Evolutionary conservation across 495 filamentous ascomycete genomes (phyloP).

Genomic region (Podospora pseudocomata): DNA sequence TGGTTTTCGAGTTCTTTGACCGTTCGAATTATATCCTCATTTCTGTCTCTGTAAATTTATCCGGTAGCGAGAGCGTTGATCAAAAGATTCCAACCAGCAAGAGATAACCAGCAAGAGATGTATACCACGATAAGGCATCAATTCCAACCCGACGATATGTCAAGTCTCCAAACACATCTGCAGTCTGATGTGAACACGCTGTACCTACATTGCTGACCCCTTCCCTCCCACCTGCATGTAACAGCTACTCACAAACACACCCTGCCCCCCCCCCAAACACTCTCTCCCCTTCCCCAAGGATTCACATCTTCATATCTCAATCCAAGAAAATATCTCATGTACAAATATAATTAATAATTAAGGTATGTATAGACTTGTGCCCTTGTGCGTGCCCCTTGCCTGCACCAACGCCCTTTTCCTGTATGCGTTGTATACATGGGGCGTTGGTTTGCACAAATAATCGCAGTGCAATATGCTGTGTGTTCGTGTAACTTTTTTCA

Average conservation of each 20-base stretch:
- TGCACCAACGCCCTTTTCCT: background rate
- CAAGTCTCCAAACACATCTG: background rate
- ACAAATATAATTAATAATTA: background rate
- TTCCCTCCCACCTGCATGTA: background rate
- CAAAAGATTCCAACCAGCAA: too few species aligned
- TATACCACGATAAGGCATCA: background rate
- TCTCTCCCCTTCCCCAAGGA: too few species aligned
- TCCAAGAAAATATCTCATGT: background rate
- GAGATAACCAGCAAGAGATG: too few species aligned
- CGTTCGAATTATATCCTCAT: too few species aligned
- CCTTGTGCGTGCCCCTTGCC: background rate
- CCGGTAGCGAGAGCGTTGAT: too few species aligned
- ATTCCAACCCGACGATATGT: background rate
- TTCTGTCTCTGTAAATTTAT: too few species aligned
- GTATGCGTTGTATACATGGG: background rate
- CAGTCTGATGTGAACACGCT: background rate
- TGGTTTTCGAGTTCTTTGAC: too few species aligned
- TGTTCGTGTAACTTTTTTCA: slow-evolving; percentile 5
- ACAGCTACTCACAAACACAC: background rate
- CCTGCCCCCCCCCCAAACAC: background rate
- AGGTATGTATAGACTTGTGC: background rate
- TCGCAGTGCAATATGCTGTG: background rate
- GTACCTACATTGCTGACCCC: background rate
- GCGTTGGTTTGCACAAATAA: background rate
- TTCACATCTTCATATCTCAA: background rate